Evolutionary conservation across 1,139 yeast species (phyloP).

Genomic region (Wickerhamomyces sp.): DNA sequence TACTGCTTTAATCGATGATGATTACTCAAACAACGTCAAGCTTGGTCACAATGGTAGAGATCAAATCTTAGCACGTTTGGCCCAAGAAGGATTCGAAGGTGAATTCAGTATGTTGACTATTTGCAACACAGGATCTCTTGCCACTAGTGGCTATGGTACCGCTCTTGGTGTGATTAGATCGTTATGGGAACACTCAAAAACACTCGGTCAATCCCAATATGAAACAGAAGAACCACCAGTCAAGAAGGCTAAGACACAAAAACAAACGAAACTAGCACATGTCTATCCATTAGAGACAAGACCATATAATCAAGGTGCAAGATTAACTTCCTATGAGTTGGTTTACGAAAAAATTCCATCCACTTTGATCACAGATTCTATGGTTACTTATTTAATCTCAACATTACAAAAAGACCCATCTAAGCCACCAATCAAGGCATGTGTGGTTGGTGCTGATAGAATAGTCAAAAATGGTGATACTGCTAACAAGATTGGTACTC

Average conservation of each 20-base stretch:
- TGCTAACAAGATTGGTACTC: constrained; percentile 97
- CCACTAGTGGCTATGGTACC: constrained; percentile 97
- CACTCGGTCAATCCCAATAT: constrained; percentile 8
- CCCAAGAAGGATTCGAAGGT: constrained; percentile 47
- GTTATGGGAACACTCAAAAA: constrained; percentile 41
- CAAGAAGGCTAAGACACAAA: constrained; percentile 25
- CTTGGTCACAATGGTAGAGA: constrained; percentile 80
- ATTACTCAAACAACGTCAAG: constrained; percentile 65
- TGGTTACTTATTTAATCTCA: constrained; percentile 73
- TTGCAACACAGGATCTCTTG: constrained; percentile 84
- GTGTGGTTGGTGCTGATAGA: constrained; percentile 98
- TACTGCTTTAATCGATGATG: constrained; percentile 62
- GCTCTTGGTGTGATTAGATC: constrained; percentile 90
- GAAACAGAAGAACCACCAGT: constrained; percentile 24
- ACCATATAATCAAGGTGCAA: constrained; percentile 95
- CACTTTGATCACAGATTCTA: constrained; percentile 83
- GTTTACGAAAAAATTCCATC: constrained; percentile 83
- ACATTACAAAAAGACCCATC: constrained; percentile 24
- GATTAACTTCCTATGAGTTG: constrained; percentile 87
- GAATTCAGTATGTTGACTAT: constrained; percentile 81
- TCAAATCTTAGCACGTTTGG: constrained; percentile 50
- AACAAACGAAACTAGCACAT: constrained; percentile 39
- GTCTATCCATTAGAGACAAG: constrained; percentile 92
- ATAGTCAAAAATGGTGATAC: constrained; percentile 90
- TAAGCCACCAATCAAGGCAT: constrained; percentile 62